Percentiles rank a stretch among this genome's conserved stretches.
Conservation (phyloP, 176 grass and related monocot species). For the Secale cereale region DNA sequence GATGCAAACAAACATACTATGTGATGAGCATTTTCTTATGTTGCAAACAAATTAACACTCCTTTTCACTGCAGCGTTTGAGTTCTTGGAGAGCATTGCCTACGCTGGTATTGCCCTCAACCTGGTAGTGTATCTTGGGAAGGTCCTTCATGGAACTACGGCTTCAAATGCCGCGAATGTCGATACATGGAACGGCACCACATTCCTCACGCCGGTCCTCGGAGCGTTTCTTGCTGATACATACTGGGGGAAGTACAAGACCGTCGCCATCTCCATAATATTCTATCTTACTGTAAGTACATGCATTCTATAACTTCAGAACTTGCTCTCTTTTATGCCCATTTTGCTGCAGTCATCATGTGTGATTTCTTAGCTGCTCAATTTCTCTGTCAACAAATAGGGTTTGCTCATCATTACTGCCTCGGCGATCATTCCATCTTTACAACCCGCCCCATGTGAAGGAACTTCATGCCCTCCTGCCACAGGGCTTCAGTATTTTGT, state of each 20-base stretch:
- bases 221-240: conserved; percentile 78
- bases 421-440: conserved; percentile 68
- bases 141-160: conserved; percentile 71
- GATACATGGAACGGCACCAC: conserved; percentile 84
- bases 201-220: conserved; percentile 69
- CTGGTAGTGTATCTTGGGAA: conserved; percentile 77
- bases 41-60: background rate
- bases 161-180: conserved; percentile 75
- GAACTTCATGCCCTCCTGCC: conserved; percentile 63
- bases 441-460: conserved; percentile 57
- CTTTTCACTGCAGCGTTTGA: conserved; percentile 43
- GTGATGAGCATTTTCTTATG: background rate
- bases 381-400: conserved; percentile 36
- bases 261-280: conserved; percentile 45
- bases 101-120: conserved; percentile 68
- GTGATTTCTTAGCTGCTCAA: conserved; percentile 2
- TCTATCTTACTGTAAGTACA: conserved; percentile 74
- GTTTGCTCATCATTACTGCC: conserved; percentile 66
- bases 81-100: conserved; percentile 88
- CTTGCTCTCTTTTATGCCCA: background rate
- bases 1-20: background rate
- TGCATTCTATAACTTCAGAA: background rate
- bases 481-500: conserved; percentile 64
- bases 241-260: conserved; percentile 96
- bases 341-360: background rate